Evolutionary conservation across 768 basidiomycete species (phyloP), one percentile per base, ranked within the genome.

Genomic region (Amanita molliuscula): DNA sequence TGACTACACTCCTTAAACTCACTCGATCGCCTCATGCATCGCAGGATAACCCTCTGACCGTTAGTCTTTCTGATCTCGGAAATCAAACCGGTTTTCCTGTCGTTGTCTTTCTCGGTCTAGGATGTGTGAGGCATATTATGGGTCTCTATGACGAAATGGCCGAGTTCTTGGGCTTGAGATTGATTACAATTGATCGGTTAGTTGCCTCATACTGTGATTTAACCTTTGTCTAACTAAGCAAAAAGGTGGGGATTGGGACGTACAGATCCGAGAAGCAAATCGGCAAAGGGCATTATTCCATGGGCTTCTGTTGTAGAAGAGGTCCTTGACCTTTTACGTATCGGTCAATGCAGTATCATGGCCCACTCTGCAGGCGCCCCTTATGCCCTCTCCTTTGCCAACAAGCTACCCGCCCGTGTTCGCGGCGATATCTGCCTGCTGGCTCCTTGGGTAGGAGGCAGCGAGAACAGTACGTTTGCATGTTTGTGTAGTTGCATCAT

Each of bases 101-200:
- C 7, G 69, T 99, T 20, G 78, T 98, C 20, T 99, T 95, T 63
- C 78, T 99, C 53, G 95, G 95, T 2, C 62, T 98, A 42, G 95
- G 94, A 13, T 91, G 90, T 60, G 95, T 98, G 3, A 78, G 95
- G 35, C 93, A 98, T 64, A 77, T 97, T 51, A 87, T 96, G 76
- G 93, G 89, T 11, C 67, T 98, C 43, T 98, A 93, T 62, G 95
- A 98, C 63, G 95, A 99, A 61, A 86, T 97, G 81, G 95, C 95
- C 3, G 81, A 84, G 53, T 86, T 84, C 51, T 67, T 95, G 51
- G 84, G 84, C 4, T 73, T 99, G 31, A 73, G 95, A 49, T 71
- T 99, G 48, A 93, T 99, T 58, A 94, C 93, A 41, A 84, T 99
- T 56, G 95, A 99, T 65, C 78, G 95, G 77, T 91, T 62, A 55